Evolutionary conservation across 352 stramenopile species (phyloP).

Genomic region (Pythium monospermum): DNA sequence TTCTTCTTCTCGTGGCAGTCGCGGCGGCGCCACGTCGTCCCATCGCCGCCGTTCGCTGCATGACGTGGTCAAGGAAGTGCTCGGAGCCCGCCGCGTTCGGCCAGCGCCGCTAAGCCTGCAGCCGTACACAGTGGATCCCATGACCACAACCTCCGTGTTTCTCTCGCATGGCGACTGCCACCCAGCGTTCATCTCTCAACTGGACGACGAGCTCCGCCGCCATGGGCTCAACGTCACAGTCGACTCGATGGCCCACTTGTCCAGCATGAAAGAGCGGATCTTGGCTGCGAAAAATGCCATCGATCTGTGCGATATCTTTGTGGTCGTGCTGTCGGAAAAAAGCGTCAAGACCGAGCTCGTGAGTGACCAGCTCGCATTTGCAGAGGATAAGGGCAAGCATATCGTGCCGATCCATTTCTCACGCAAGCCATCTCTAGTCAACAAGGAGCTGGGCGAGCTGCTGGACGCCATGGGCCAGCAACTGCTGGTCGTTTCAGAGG

Average conservation of each 20-base stretch:
- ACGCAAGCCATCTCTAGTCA: constrained; percentile 37
- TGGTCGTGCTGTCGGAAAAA: constrained; percentile 71
- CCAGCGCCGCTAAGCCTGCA: constrained; percentile 3
- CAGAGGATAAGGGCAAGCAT: constrained; percentile 73
- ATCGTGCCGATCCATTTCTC: constrained; percentile 75
- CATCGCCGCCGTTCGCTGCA: constrained; percentile 27
- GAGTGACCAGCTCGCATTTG: constrained; percentile 79
- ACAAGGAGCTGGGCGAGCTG: constrained; percentile 29
- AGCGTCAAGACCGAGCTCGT: constrained; percentile 77
- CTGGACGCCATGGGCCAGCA: constrained; percentile 29
- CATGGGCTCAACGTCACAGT: constrained; percentile 48
- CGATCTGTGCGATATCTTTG: constrained; percentile 54
- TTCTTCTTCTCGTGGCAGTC: too few species aligned
- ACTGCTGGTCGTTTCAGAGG: constrained; percentile 49
- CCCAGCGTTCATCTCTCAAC: constrained; percentile 50
- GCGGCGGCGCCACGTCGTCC: not conserved
- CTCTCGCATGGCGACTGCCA: constrained; percentile 76
- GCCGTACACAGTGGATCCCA: not conserved
- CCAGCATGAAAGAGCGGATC: constrained; percentile 71
- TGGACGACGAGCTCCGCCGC: constrained; percentile 47
- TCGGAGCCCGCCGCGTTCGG: constrained; percentile 20
- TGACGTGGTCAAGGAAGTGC: constrained; percentile 55
- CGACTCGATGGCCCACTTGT: constrained; percentile 66
- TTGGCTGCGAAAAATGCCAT: constrained; percentile 76
- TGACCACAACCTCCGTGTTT: constrained; percentile 50